These are phyloP conservation scores for Pterocarpus santalinus DNA, from an alignment of 306 rosid species.

Conservation along the genomic window DNA sequence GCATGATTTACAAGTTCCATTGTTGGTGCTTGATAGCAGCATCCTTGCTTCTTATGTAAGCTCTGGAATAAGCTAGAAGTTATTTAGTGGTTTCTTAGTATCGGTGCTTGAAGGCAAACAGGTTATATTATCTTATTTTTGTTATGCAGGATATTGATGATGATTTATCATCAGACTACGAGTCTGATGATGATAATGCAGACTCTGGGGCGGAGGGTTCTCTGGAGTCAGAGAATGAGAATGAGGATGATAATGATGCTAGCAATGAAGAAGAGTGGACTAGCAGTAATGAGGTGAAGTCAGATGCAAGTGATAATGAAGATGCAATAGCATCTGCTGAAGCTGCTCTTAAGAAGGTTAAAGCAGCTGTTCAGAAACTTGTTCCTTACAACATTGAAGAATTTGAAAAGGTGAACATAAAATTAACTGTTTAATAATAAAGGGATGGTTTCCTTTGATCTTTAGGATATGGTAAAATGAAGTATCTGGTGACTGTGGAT, in stretches of 20 bases:
- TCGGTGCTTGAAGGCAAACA: slow-evolving; percentile 12
- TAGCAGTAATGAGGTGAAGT: slow-evolving; percentile 75
- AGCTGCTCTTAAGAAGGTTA: slow-evolving; percentile 86
- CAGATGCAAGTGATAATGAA: slow-evolving; percentile 85
- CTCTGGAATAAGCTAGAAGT: slow-evolving; percentile 30
- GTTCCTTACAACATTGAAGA: slow-evolving; percentile 70
- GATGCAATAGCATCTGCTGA: slow-evolving; percentile 77
- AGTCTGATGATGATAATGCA: slow-evolving; percentile 78
- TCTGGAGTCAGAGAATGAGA: slow-evolving; percentile 82
- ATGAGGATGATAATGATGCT: slow-evolving; percentile 77
- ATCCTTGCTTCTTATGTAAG: slow-evolving; percentile 93
- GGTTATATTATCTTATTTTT: slow-evolving; percentile 37
- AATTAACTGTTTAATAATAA: slow-evolving; percentile 26
- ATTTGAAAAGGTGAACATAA: slow-evolving; percentile 66
- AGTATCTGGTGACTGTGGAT: slow-evolving; percentile 3
- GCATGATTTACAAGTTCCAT: slow-evolving; percentile 81
- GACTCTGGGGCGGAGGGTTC: slow-evolving; percentile 74
- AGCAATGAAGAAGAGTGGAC: slow-evolving; percentile 87
- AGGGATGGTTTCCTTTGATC: slow-evolving; percentile 4
- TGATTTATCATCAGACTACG: slow-evolving; percentile 75
- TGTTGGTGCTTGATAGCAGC: slow-evolving; percentile 89
- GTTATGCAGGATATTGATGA: slow-evolving; percentile 86
- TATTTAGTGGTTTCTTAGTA: neutral
- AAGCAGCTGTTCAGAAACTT: slow-evolving; percentile 83
- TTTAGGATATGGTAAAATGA: slow-evolving; percentile 20